Conservation (phyloP, 495 filamentous ascomycete species). For the Penicillium simplicissimum region DNA sequence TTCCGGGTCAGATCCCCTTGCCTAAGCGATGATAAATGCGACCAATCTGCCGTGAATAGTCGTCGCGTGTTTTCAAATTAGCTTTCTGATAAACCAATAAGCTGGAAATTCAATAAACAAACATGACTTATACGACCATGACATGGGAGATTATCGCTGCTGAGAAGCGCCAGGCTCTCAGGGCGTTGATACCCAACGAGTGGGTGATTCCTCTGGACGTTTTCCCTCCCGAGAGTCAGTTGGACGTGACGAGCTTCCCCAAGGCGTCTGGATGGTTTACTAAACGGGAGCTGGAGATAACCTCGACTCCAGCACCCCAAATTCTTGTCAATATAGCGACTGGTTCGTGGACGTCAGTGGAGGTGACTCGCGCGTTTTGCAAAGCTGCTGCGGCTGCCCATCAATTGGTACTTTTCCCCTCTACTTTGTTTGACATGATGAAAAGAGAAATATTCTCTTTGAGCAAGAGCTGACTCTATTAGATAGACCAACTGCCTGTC, state of each 20-base stretch:
- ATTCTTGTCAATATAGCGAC: constrained; percentile 3
- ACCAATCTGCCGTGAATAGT: not conserved
- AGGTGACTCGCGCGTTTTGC: constrained; percentile 53
- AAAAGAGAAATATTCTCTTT: not conserved
- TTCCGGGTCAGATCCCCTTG: not conserved
- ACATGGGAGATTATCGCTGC: constrained; percentile 33
- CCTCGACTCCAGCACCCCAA: not conserved
- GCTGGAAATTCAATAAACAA: not conserved
- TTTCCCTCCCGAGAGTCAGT: not conserved
- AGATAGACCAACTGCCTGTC: constrained; percentile 49
- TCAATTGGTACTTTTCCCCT: constrained; percentile 30
- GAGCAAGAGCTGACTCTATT: not conserved
- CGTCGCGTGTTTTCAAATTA: not conserved
- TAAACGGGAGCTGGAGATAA: not conserved
- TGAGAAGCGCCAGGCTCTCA: constrained; percentile 15
- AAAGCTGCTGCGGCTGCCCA: constrained; percentile 53
- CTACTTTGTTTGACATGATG: not conserved
- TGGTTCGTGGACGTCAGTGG: constrained; percentile 24
- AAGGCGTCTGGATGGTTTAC: not conserved
- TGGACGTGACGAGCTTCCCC: not conserved
- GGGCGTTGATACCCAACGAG: constrained; percentile 16
- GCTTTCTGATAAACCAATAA: not conserved
- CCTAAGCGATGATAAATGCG: not conserved
- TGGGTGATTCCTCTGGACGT: constrained; percentile 11
- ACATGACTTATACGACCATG: not conserved